Conservation (phyloP, 2,329 filamentous ascomycete species). For the Tricladium varicosporioides region DNA sequence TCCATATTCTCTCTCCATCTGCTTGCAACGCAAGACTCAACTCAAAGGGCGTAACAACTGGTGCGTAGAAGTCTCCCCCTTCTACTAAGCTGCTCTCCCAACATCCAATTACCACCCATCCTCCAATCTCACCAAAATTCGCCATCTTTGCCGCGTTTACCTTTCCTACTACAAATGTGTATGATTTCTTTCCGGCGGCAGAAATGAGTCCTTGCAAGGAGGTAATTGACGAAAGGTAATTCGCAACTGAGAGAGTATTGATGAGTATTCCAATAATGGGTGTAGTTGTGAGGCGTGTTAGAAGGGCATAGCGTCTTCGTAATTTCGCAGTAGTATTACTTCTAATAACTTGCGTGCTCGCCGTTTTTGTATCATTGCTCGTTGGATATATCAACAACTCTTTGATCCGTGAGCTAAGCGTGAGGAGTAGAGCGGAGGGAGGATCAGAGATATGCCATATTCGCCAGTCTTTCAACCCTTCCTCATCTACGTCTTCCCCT, state of each 20-base stretch:
- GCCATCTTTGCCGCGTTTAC: conserved; percentile 93
- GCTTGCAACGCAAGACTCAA: neutral
- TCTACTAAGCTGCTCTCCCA: conserved; percentile 96
- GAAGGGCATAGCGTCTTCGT: conserved; percentile 82
- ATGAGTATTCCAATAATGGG: conserved; percentile 91
- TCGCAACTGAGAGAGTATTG: conserved; percentile 89
- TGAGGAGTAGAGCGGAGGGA: conserved; percentile 84
- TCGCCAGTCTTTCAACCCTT: conserved; percentile 48
- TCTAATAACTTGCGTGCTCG: conserved; percentile 31
- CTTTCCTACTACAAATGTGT: conserved; percentile 95
- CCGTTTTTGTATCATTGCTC: conserved; percentile 32
- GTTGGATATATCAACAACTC: conserved; percentile 77
- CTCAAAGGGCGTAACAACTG: conserved; percentile 84
- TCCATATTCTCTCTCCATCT: neutral
- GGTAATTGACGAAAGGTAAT: conserved; percentile 80
- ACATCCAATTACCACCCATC: conserved; percentile 96
- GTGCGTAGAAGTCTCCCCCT: conserved; percentile 82
- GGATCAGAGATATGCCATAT: conserved; percentile 81
- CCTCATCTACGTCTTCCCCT: conserved; percentile 35
- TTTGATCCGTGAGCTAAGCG: conserved; percentile 77
- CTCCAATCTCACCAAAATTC: conserved; percentile 92
- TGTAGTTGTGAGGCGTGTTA: conserved; percentile 76
- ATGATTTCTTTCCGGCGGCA: conserved; percentile 85
- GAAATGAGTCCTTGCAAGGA: conserved; percentile 71
- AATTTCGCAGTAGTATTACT: conserved; percentile 54